These are phyloP conservation scores for Solioccasus polychromus DNA, from an alignment of 768 basidiomycete genomes.

Conservation along the genomic window DNA sequence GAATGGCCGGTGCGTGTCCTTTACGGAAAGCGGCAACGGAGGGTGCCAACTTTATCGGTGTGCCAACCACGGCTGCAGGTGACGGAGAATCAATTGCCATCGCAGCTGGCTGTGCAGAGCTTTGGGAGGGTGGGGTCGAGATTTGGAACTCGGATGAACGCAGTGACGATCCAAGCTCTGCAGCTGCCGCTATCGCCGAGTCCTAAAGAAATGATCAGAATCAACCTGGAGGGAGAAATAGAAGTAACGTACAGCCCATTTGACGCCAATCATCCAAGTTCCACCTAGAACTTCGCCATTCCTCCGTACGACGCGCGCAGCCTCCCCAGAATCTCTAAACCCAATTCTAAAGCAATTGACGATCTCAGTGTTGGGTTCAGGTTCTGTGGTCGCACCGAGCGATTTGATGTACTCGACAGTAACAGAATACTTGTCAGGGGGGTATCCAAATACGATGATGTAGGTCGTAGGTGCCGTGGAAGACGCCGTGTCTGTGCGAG, in stretches of 20 bases:
- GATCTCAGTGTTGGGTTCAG: conserved; percentile 65
- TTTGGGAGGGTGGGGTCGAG: conserved; percentile 7
- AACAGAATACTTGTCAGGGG: conserved; percentile 69
- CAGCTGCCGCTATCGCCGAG: conserved; percentile 48
- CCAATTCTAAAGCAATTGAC: conserved; percentile 82
- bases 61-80: conserved; percentile 51
- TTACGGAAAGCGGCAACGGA: conserved; percentile 71
- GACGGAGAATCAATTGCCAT: conserved; percentile 49
- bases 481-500: conserved; percentile 28
- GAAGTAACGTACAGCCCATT: conserved; percentile 68
- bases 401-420: conserved; percentile 74
- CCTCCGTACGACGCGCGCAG: conserved; percentile 73
- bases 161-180: conserved; percentile 42
- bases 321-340: conserved; percentile 68
- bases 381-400: conserved; percentile 66
- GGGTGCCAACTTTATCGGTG: conserved; percentile 70
- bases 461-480: conserved; percentile 46
- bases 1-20: conserved; percentile 28
- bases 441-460: conserved; percentile 87
- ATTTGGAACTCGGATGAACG: conserved; percentile 18
- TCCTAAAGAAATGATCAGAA: conserved; percentile 46
- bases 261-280: conserved; percentile 81
- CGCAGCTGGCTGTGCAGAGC: conserved; percentile 32
- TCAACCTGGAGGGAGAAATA: not conserved
- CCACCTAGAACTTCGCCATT: conserved; percentile 78